Evolutionary conservation across 768 basidiomycete genomes (phyloP).

Genomic region (Paxillus ammoniavirescens): DNA sequence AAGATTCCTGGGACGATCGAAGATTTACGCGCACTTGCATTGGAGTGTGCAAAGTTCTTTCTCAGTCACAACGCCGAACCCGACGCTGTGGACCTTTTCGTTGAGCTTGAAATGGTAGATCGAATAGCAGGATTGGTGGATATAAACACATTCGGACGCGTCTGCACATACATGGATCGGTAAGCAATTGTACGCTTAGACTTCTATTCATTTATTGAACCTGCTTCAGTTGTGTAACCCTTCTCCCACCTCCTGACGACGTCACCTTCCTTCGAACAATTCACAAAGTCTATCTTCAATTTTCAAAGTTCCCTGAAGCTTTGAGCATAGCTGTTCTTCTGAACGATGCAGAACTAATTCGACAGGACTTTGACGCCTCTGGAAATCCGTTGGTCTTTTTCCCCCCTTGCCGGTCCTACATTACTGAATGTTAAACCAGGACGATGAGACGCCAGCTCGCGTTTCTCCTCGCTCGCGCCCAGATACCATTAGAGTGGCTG

Average conservation of each 20-base stretch:
- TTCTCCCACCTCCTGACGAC: slow-evolving; percentile 93
- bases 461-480: slow-evolving; percentile 88
- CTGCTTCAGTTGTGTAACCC: slow-evolving; percentile 68
- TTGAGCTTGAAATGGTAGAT: slow-evolving; percentile 89
- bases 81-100: slow-evolving; percentile 93
- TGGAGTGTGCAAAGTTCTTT: slow-evolving; percentile 87
- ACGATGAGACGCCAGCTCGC: slow-evolving; percentile 95
- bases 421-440: slow-evolving; percentile 34
- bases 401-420: background rate
- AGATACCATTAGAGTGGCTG: slow-evolving; percentile 88
- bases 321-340: slow-evolving; percentile 83
- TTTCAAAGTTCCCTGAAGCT: slow-evolving; percentile 89
- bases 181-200: slow-evolving; percentile 33
- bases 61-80: slow-evolving; percentile 95
- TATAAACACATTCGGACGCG: slow-evolving; percentile 81
- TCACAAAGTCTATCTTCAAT: slow-evolving; percentile 83
- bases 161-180: slow-evolving; percentile 97
- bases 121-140: slow-evolving; percentile 79
- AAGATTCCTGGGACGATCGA: slow-evolving; percentile 55
- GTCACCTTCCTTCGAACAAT: slow-evolving; percentile 84
- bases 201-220: slow-evolving; percentile 2
- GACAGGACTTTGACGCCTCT: slow-evolving; percentile 86
- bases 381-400: slow-evolving; percentile 70
- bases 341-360: slow-evolving; percentile 74
- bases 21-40: slow-evolving; percentile 72